Conservation (phyloP, 176 grass and related monocot species). For the Rhynchospora pubera region DNA sequence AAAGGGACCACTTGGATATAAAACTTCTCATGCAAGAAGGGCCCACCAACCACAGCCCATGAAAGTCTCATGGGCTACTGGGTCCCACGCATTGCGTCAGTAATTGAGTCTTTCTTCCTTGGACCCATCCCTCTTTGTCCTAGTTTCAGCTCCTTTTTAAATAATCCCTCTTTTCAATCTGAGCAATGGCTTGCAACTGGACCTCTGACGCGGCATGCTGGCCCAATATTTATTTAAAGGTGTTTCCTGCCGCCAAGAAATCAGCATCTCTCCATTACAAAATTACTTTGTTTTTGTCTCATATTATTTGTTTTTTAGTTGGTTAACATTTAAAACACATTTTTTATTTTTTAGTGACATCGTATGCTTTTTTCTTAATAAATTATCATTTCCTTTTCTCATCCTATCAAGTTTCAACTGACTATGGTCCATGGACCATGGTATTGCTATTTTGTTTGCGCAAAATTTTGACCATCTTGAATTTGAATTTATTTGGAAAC, state of each 20-base stretch:
- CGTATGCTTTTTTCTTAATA: background rate
- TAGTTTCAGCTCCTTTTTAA: background rate
- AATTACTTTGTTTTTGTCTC: background rate
- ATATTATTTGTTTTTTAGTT: background rate
- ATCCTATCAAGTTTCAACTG: background rate
- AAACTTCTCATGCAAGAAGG: background rate
- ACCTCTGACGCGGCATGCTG: background rate
- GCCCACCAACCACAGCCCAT: conserved; percentile 15
- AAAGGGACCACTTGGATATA: conserved; percentile 13
- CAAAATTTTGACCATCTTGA: too few relatives aligned
- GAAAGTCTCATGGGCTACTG: conserved; percentile 17
- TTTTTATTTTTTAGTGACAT: background rate
- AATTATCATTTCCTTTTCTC: background rate
- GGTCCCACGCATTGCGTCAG: background rate
- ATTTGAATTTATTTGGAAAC: too few relatives aligned
- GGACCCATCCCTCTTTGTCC: background rate
- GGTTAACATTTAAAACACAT: background rate
- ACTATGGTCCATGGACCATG: too few relatives aligned
- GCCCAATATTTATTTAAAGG: background rate
- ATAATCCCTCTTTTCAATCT: background rate
- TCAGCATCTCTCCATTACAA: background rate
- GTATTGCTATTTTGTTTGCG: too few relatives aligned
- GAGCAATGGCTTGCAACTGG: too few relatives aligned
- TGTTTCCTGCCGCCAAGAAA: background rate
- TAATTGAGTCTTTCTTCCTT: conserved; percentile 5